Percentiles rank a stretch among this genome's conserved stretches.
Conservation (phyloP, 441 rosid genomes). For the Theobroma grandiflorum region DNA sequence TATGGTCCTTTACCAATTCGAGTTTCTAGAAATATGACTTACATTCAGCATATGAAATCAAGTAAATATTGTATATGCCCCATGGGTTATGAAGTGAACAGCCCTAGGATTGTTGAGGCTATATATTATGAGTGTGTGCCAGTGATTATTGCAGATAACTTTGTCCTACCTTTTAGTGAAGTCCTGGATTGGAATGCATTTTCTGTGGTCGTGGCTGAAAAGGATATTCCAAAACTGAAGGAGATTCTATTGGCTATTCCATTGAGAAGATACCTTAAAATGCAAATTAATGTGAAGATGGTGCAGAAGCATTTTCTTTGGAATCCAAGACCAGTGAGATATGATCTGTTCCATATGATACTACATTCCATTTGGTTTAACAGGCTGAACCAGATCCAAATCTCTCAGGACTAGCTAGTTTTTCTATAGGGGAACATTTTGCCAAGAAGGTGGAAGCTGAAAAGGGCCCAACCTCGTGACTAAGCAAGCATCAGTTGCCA, state of each 20-base stretch:
- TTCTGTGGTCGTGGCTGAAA: slow-evolving; percentile 72
- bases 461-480: neutral
- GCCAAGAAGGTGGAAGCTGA: neutral
- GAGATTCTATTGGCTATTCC: slow-evolving; percentile 75
- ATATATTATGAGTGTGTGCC: slow-evolving; percentile 91
- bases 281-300: slow-evolving; percentile 77
- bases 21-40: slow-evolving; percentile 66
- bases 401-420: slow-evolving; percentile 28
- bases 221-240: slow-evolving; percentile 83
- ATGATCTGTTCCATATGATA: slow-evolving; percentile 90
- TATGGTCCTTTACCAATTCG: slow-evolving; percentile 64
- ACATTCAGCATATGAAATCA: slow-evolving; percentile 86
- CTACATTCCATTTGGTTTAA: slow-evolving; percentile 89
- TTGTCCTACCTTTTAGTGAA: slow-evolving; percentile 77
- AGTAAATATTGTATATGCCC: slow-evolving; percentile 88
- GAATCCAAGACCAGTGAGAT: slow-evolving; percentile 74
- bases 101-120: slow-evolving; percentile 89
- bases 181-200: slow-evolving; percentile 82
- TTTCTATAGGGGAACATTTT: neutral
- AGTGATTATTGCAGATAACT: slow-evolving; percentile 83
- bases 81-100: slow-evolving; percentile 92
- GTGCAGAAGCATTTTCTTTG: slow-evolving; percentile 89
- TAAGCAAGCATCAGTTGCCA: neutral
- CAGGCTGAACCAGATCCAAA: slow-evolving; percentile 60
- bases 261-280: slow-evolving; percentile 58